Base-by-base conservation (phyloP, 148 eudicot genomes). In the Nyssa sinensis region DNA sequence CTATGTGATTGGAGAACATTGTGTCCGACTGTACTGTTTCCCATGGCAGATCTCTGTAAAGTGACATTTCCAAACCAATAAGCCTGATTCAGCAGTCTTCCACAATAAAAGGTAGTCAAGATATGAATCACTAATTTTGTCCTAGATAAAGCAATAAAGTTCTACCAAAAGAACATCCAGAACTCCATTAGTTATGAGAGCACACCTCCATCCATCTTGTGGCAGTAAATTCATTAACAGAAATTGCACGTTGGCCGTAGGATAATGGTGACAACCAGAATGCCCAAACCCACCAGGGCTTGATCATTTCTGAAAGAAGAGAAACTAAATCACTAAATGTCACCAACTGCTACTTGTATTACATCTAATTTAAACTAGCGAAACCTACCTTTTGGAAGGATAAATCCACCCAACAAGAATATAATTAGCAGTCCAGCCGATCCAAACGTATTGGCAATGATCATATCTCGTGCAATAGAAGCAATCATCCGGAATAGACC, bases 261-360 rank as follows among this genome's bases (percentile, higher is more conserved):
- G 90, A 80, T 64, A 94, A 79, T 24, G 98, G 98, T 33, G 98
- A 91, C 44, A 92, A 67, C 98, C 98, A 94, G 78, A 82, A 90
- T 53, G 85, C 98, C 98, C 98, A 94, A 7, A 66, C 55, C 98
- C 96, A 92, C 98, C 98, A 92, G 53, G 89, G 87, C 84, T 88
- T 88, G 34, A 92, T 81, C 87, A 86, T 80, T 34, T 73, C 97
- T 94, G 90, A 83, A 67, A 82, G 23, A 35, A 66, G 59, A 75
- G 65, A 55, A 74, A 64, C 19, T 31, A 19, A 1, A 19, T 73
- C 29, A 60, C 44, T 27, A 0, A 67, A 61, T 0, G 4, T 51
- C 23, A 64, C 47, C 16, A 19, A 29, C 53, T 62, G 25, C 31
- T 35, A 59, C 7, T 39, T 13, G 19, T 51, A 29, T 55, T 21